Evolutionary conservation across 306 rosid genomes (phyloP).

Genomic region (Castanea crenata): DNA sequence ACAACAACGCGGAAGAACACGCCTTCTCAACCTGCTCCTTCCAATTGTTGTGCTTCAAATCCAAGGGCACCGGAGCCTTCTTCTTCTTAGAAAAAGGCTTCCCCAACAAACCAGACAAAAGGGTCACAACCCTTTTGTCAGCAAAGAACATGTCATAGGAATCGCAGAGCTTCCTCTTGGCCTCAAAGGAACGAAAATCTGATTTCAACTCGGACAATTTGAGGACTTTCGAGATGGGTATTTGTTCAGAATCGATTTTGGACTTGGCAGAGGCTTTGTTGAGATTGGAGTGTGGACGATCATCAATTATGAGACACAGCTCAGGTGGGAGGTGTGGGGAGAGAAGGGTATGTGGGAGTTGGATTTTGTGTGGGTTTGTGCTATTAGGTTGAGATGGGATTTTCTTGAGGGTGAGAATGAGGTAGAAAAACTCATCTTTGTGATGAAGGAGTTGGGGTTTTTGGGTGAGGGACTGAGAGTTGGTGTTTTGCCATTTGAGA

Average conservation of each 20-base stretch:
- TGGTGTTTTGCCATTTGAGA: constrained; percentile 57
- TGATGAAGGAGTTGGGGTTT: constrained; percentile 60
- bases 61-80: constrained; percentile 76
- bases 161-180: constrained; percentile 62
- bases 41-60: constrained; percentile 71
- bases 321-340: constrained; percentile 43
- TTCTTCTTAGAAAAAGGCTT: constrained; percentile 74
- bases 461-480: constrained; percentile 14
- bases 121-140: constrained; percentile 49
- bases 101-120: constrained; percentile 57
- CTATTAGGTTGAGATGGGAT: constrained; percentile 59
- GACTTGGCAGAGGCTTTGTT: constrained; percentile 43
- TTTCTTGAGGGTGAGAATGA: constrained; percentile 56
- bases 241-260: constrained; percentile 51
- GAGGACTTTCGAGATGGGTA: constrained; percentile 55
- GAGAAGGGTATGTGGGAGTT: constrained; percentile 38
- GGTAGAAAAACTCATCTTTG: constrained; percentile 54
- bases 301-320: constrained; percentile 73
- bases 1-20: constrained; percentile 49
- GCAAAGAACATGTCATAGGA: constrained; percentile 69
- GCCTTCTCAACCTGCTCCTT: constrained; percentile 68
- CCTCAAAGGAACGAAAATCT: constrained; percentile 66
- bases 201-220: constrained; percentile 70
- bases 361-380: constrained; percentile 57
- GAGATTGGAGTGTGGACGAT: constrained; percentile 47